A percentile compares a stretch with the other conserved stretches of the same genome.
phyloP scores from a whole-genome alignment of 805 yeast genomes.

The Komagataella mondaviorum region DNA sequence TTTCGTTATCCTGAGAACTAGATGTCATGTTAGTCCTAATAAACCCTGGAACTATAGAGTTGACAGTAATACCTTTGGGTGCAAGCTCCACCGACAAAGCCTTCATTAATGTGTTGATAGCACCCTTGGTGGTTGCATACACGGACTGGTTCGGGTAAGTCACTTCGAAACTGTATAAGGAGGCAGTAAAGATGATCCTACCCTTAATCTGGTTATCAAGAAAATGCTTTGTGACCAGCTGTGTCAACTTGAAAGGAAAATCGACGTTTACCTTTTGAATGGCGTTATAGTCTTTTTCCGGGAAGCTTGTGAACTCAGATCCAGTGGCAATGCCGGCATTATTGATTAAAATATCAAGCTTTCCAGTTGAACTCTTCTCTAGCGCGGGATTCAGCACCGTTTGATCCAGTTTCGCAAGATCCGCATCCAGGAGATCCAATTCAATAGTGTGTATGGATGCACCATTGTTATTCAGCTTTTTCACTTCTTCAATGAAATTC shows the following conservation, averaged over 20 bases:
- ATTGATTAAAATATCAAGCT: constrained; percentile 18
- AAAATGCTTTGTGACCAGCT: constrained; percentile 23
- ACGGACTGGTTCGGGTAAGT: constrained; percentile 20
- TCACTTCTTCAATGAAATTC: constrained; percentile 14
- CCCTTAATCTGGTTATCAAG: constrained; percentile 19
- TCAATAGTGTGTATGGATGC: constrained; percentile 12
- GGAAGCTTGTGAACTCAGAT: constrained; percentile 18
- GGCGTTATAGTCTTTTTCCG: constrained; percentile 22
- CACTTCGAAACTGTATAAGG: constrained; percentile 26
- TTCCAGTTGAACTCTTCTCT: constrained; percentile 14
- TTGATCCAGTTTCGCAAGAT: constrained; percentile 15
- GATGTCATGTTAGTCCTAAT: constrained; percentile 31
- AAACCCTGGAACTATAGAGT: constrained; percentile 37
- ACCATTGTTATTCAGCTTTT: constrained; percentile 13
- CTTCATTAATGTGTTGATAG: constrained; percentile 20
- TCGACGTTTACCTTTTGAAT: constrained; percentile 27
- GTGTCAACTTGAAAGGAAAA: constrained; percentile 22
- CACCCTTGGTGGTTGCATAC: constrained; percentile 29
- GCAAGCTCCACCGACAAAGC: constrained; percentile 32
- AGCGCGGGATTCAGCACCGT: constrained; percentile 17
- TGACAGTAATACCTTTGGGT: constrained; percentile 27
- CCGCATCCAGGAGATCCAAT: constrained; percentile 14
- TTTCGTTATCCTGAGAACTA: constrained; percentile 13
- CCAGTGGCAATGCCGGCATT: constrained; percentile 23
- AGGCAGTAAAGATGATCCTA: constrained; percentile 27